Evolutionary conservation across 202 grass and related monocot genomes (phyloP), one percentile per base, ranked within the genome.

Genomic region (Bolboschoenoplectus hybrid): DNA sequence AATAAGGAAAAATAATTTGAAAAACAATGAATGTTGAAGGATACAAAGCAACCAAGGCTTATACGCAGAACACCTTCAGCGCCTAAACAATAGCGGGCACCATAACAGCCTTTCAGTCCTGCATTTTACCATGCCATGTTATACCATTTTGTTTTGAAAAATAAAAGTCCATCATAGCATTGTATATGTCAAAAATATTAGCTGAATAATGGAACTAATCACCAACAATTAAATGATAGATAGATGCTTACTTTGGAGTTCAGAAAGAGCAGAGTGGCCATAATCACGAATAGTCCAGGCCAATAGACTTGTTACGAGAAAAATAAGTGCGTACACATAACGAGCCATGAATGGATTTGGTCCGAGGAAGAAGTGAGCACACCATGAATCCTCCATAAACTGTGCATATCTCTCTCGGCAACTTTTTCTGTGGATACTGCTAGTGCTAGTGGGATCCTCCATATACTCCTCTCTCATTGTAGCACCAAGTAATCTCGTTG

Each of bases 1-100:
- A 46, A 9, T 47, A 72, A 20, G 68, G 16, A 47, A 1, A 65
- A 50, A 74, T 49, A 34, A 49, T 32, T 74, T 50, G 4, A 51
- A 5, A 50, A 74, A 32, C 26, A 1, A 74, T 0, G 13, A 51
- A 45, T 61, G 10, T 12, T 19, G 43, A 91, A 97, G 91, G 94
- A 97, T 97, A 97, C 94, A 52, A 92, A 96, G 87, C 97, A 99
- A 38, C 97, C 97, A 40, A 99, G 91, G 89, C 97, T 99, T 45
- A 96, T 81, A 5, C 97, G 89, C 0, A 99, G 92, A 36, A 99
- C 97, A 65, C 97, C 97, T 77, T 96, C 92, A 6, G 91, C 93
- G 35, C 97, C 97, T 53, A 94, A 89, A 84, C 97, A 98, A 84
- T 90, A 73, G 11, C 85, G 80, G 10, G 75, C 75, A 67, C 92